Percentiles rank a stretch among this genome's conserved stretches.
phyloP scores from a whole-genome alignment of 805 yeast genomes.

The Maudiozyma pseudohumilis region DNA sequence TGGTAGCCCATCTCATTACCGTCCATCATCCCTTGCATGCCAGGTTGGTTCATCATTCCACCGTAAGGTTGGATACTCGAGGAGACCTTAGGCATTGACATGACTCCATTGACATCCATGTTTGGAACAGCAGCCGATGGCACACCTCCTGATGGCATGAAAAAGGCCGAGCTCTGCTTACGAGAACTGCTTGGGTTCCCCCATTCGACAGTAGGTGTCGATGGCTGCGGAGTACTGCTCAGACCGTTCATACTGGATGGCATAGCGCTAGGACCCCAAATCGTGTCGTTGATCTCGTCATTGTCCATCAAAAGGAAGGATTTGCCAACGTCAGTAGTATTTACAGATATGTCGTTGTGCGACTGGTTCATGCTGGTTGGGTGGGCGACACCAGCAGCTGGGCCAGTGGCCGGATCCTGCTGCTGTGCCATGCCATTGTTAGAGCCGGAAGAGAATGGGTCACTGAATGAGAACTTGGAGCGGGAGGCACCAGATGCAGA shows the following conservation, averaged over 20 bases:
- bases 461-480: slow-evolving; percentile 62
- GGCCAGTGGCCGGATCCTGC: too few species aligned
- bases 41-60: slow-evolving; percentile 6
- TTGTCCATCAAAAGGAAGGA: slow-evolving; percentile 34
- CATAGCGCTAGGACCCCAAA: slow-evolving; percentile 28
- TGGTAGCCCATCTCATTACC: not conserved
- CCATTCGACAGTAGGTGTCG: slow-evolving; percentile 28
- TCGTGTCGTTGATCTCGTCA: slow-evolving; percentile 28
- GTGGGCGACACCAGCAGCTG: too few species aligned
- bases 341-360: slow-evolving; percentile 3
- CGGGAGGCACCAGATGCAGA: slow-evolving; percentile 50
- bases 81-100: not conserved
- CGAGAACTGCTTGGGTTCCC: slow-evolving; percentile 9
- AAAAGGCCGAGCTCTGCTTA: slow-evolving; percentile 11
- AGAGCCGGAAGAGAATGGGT: slow-evolving; percentile 40
- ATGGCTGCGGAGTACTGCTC: slow-evolving; percentile 20
- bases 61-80: slow-evolving; percentile 11
- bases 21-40: slow-evolving; percentile 1
- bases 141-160: slow-evolving; percentile 5
- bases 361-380: slow-evolving; percentile 2
- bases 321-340: slow-evolving; percentile 11
- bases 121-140: slow-evolving; percentile 11
- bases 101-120: slow-evolving; percentile 20
- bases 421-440: slow-evolving; percentile 7
- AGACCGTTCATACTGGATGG: slow-evolving; percentile 25